Percentiles rank a stretch among this genome's conserved stretches.
These are phyloP conservation scores for Aspergillus sp. DNA, from an alignment of 2,329 filamentous ascomycete species.

Conservation along the genomic window DNA sequence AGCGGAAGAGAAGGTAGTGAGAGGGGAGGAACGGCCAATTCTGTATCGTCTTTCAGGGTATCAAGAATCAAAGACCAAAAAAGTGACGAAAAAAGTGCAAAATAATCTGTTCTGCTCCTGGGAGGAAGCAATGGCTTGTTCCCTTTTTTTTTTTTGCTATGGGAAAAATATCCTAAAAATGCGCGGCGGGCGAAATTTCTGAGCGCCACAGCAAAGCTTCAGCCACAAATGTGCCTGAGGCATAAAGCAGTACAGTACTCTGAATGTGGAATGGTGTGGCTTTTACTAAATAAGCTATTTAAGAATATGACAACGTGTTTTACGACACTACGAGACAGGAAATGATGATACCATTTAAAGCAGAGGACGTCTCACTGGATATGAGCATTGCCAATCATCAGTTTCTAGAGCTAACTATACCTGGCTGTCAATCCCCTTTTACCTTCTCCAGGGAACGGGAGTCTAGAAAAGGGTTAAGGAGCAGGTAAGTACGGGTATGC, in stretches of 20 bases:
- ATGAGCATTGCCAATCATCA: too few species aligned
- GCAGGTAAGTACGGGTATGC: too few species aligned
- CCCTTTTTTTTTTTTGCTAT: background rate
- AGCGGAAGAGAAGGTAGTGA: background rate
- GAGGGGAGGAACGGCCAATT: background rate
- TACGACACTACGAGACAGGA: too few species aligned
- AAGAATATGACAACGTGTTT: too few species aligned
- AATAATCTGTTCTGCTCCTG: background rate
- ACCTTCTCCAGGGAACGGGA: too few species aligned
- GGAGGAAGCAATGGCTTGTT: background rate
- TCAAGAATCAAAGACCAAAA: background rate
- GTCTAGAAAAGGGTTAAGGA: too few species aligned
- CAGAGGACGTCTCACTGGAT: too few species aligned
- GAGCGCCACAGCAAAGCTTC: constrained; percentile 11
- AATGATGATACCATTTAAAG: too few species aligned
- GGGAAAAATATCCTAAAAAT: background rate
- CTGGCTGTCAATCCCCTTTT: too few species aligned
- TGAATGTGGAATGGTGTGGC: too few species aligned
- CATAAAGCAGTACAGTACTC: background rate
- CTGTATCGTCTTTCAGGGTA: background rate
- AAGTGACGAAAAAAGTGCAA: background rate
- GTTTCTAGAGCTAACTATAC: too few species aligned
- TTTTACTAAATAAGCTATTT: too few species aligned
- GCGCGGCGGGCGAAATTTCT: constrained; percentile 15
- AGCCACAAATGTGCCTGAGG: constrained; percentile 8